A percentile compares a stretch with the other conserved stretches of the same genome.
phyloP scores from a whole-genome alignment of 106 monocot species.

The Amphibolis antarctica region DNA sequence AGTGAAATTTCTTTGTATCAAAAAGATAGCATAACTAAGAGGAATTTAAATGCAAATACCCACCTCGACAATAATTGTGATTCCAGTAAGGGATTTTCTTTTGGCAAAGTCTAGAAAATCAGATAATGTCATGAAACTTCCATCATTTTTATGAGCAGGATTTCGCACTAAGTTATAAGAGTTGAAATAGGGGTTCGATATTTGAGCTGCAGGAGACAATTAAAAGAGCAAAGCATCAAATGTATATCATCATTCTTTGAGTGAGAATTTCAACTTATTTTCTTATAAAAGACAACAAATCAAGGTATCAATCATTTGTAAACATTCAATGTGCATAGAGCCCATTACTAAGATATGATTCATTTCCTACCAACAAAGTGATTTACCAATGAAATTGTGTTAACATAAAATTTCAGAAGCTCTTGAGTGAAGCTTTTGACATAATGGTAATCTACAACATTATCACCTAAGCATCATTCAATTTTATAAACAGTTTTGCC shows the following conservation, averaged over 20 bases:
- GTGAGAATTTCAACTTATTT: background rate
- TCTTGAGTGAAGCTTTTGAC: no score
- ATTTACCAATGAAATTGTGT: background rate
- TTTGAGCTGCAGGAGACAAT: slow-evolving; percentile 6
- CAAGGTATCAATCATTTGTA: background rate
- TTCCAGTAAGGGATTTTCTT: slow-evolving; percentile 28
- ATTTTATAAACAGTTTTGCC: no score
- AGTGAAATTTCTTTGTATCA: background rate
- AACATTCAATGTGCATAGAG: no score
- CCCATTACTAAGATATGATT: no score
- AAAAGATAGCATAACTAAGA: background rate
- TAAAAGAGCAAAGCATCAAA: background rate
- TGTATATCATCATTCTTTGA: background rate
- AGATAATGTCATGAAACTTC: slow-evolving; percentile 46
- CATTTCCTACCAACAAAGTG: no score
- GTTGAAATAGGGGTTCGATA: slow-evolving; percentile 2
- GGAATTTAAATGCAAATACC: background rate
- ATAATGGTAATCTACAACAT: no score
- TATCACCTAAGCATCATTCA: no score
- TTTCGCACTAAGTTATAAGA: slow-evolving; percentile 30
- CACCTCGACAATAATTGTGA: slow-evolving; percentile 63
- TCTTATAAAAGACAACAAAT: background rate
- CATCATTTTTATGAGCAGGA: slow-evolving; percentile 35
- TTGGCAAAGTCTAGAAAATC: slow-evolving; percentile 57
- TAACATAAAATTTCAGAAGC: background rate